A percentile compares a stretch with the other conserved stretches of the same genome.
These are phyloP conservation scores for Aegilops sharonensis DNA, from an alignment of 176 grass and related monocot species.

Conservation along the genomic window DNA sequence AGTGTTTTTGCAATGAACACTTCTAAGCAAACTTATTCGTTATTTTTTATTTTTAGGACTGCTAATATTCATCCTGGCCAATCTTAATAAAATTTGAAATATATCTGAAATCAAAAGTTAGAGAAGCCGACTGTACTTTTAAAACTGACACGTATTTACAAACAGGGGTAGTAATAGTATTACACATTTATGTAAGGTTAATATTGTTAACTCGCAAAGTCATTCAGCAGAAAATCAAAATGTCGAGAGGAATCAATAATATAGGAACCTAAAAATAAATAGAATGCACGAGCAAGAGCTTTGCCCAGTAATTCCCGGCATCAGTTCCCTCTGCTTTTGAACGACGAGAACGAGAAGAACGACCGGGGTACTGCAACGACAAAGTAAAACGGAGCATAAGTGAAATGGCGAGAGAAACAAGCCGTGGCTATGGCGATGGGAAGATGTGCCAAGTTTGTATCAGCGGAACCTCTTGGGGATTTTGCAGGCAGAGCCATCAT, in stretches of 20 bases:
- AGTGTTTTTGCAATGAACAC: too few species aligned
- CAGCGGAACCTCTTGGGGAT: conserved; percentile 50
- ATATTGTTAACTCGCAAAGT: neutral
- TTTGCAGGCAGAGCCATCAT: conserved; percentile 20
- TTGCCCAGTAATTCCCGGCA: neutral
- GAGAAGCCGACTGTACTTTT: too few species aligned
- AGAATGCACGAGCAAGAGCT: neutral
- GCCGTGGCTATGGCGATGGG: neutral
- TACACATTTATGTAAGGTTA: too few species aligned
- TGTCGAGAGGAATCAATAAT: neutral
- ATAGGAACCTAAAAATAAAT: neutral
- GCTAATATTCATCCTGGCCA: neutral
- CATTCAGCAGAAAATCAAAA: neutral
- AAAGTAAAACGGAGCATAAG: conserved; percentile 8
- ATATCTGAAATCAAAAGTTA: too few species aligned
- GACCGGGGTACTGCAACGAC: conserved; percentile 52
- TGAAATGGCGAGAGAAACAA: neutral
- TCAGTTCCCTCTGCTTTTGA: conserved; percentile 52
- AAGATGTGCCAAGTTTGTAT: neutral
- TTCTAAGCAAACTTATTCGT: too few species aligned
- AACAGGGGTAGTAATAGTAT: too few species aligned
- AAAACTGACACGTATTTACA: too few species aligned
- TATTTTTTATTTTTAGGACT: too few species aligned
- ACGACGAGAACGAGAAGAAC: conserved; percentile 60
- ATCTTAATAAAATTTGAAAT: too few species aligned